Evolutionary conservation across 306 rosid species (phyloP).

Genomic region (Lablab purpureus): DNA sequence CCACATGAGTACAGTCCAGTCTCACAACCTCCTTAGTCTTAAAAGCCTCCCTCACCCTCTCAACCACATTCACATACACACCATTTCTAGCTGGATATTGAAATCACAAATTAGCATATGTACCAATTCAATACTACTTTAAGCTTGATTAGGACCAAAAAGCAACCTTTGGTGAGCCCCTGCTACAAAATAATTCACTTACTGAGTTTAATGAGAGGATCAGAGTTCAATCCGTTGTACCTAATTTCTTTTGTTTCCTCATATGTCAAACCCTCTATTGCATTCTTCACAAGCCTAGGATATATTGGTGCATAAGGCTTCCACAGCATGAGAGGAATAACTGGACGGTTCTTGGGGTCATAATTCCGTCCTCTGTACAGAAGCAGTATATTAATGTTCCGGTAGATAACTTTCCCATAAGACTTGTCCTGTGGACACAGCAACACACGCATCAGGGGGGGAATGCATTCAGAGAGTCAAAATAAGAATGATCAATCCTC

Average conservation of each 20-base stretch:
- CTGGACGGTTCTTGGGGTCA: conserved; percentile 70
- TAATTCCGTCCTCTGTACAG: conserved; percentile 82
- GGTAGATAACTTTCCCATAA: conserved; percentile 75
- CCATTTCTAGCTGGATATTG: conserved; percentile 84
- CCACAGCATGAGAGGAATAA: conserved; percentile 91
- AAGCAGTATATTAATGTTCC: conserved; percentile 73
- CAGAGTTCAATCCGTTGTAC: conserved; percentile 69
- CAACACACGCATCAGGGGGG: conserved; percentile 44
- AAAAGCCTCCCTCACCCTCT: conserved; percentile 79
- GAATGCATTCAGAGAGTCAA: conserved; percentile 25
- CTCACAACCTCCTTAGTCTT: conserved; percentile 78
- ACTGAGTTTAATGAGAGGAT: conserved; percentile 84
- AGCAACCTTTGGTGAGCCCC: conserved; percentile 1
- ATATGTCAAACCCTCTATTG: conserved; percentile 67
- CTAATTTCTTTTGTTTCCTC: conserved; percentile 83
- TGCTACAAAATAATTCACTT: conserved; percentile 47
- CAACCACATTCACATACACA: conserved; percentile 83
- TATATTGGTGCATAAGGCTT: conserved; percentile 93
- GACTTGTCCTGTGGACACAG: conserved; percentile 77
- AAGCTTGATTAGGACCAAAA: conserved; percentile 3
- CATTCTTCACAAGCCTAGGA: conserved; percentile 88
- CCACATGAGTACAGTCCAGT: conserved; percentile 85
- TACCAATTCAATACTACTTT: conserved; percentile 15
- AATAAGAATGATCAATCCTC: conserved; percentile 17
- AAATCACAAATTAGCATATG: conserved; percentile 31